phyloP scores from a whole-genome alignment of 176 grass and related monocot genomes.

The Cenchrus americanus region DNA sequence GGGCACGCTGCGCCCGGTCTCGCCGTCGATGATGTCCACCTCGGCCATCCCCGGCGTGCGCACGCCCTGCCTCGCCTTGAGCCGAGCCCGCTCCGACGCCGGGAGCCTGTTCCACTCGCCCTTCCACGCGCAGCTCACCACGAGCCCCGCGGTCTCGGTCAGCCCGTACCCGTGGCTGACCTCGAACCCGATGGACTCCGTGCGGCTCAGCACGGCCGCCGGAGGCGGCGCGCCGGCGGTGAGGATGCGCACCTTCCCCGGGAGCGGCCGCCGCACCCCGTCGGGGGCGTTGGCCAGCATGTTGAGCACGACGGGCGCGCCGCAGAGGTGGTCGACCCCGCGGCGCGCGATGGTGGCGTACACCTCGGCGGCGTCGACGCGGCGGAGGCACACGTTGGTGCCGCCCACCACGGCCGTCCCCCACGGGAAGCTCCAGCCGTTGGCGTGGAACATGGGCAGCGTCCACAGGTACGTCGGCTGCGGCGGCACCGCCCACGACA shows the following conservation, averaged over 20 bases:
- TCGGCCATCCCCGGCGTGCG: slow-evolving; percentile 51
- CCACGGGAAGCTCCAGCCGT: slow-evolving; percentile 92
- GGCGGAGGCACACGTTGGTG: slow-evolving; percentile 84
- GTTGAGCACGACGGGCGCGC: slow-evolving; percentile 90
- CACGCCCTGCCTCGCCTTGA: slow-evolving; percentile 80
- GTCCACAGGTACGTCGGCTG: slow-evolving; percentile 84
- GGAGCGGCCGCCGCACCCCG: slow-evolving; percentile 44
- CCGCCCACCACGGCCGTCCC: slow-evolving; percentile 73
- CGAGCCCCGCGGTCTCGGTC: slow-evolving; percentile 64
- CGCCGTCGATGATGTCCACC: slow-evolving; percentile 59
- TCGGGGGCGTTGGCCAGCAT: slow-evolving; percentile 87
- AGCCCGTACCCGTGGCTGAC: slow-evolving; percentile 86
- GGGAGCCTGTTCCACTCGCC: slow-evolving; percentile 66
- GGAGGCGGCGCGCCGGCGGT: slow-evolving; percentile 79
- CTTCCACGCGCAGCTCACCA: slow-evolving; percentile 82
- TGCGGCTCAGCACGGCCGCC: slow-evolving; percentile 59
- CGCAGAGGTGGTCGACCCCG: slow-evolving; percentile 75
- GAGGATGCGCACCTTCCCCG: slow-evolving; percentile 54
- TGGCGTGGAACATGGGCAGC: slow-evolving; percentile 94
- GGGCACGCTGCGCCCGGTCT: slow-evolving; percentile 52
- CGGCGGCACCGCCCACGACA: slow-evolving; percentile 58
- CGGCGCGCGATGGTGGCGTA: slow-evolving; percentile 54
- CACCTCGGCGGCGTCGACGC: slow-evolving; percentile 56
- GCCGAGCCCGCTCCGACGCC: slow-evolving; percentile 59
- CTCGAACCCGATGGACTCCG: slow-evolving; percentile 72